A percentile compares a stretch with the other conserved stretches of the same genome.
phyloP scores from a whole-genome alignment of 179 eudicot genomes.

The Silene coronaria region DNA sequence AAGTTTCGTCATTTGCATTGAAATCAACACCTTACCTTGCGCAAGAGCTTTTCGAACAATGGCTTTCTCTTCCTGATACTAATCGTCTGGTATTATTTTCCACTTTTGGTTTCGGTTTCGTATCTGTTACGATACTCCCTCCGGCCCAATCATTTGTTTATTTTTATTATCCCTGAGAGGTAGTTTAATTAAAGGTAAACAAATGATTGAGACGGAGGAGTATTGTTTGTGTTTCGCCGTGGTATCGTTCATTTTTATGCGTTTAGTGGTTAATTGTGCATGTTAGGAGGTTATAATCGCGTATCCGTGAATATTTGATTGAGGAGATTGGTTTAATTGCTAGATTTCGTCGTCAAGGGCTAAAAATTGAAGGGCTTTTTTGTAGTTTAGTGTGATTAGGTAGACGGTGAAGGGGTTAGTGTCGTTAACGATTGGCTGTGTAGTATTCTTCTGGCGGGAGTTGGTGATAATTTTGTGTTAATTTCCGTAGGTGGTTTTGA shows the following conservation, averaged over 20 bases:
- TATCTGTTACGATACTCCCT: no score
- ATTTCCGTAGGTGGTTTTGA: background rate
- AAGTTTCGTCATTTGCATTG: conserved; percentile 66
- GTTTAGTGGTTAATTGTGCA: background rate
- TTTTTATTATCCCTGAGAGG: no score
- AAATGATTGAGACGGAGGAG: background rate
- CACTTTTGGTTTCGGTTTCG: background rate
- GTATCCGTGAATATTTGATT: background rate
- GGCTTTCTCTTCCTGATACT: conserved; percentile 84
- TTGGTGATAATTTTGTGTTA: background rate
- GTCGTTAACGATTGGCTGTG: background rate
- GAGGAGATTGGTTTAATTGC: background rate
- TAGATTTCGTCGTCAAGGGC: background rate
- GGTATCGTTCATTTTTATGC: background rate
- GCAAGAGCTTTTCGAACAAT: conserved; percentile 72
- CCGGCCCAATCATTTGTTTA: no score
- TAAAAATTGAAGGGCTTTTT: background rate
- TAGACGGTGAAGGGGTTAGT: no score
- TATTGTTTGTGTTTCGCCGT: background rate
- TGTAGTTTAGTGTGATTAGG: background rate
- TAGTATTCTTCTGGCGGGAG: background rate
- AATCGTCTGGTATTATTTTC: conserved; percentile 38
- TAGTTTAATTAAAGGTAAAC: no score
- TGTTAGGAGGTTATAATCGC: background rate
- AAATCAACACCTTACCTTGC: conserved; percentile 67